These are phyloP conservation scores for Venustampulla echinocandica DNA, from an alignment of 495 filamentous ascomycete genomes.

Conservation along the genomic window DNA sequence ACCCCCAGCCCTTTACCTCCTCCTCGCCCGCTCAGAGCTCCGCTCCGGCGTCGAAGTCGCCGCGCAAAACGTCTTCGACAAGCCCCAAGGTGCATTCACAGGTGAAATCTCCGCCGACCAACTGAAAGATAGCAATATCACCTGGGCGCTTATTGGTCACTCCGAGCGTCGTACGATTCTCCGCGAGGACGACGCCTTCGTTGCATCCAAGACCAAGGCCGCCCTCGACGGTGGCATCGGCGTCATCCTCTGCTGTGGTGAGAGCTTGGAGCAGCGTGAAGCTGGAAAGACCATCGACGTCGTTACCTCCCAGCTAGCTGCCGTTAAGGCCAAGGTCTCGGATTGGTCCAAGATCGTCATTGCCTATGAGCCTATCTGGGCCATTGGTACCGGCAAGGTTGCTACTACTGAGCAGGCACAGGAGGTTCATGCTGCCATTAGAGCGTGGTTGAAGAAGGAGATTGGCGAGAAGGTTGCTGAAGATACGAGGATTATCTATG, in stretches of 20 bases:
- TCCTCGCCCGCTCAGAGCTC: constrained; percentile 68
- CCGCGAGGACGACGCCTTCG: constrained; percentile 74
- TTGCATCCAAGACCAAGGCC: constrained; percentile 87
- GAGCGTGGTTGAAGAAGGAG: constrained; percentile 71
- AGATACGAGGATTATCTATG: constrained; percentile 84
- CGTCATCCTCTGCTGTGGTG: constrained; percentile 94
- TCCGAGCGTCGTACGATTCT: constrained; percentile 84
- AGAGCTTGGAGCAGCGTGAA: constrained; percentile 89
- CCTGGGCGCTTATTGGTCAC: constrained; percentile 89
- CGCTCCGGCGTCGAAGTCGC: constrained; percentile 61
- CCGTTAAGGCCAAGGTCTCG: constrained; percentile 57
- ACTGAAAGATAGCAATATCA: constrained; percentile 73
- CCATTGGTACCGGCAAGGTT: constrained; percentile 96
- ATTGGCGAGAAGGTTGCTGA: constrained; percentile 65
- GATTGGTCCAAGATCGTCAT: constrained; percentile 94
- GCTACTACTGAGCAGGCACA: constrained; percentile 89
- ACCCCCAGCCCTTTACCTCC: constrained; percentile 83
- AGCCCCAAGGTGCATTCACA: constrained; percentile 93
- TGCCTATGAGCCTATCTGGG: constrained; percentile 99
- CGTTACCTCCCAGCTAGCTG: constrained; percentile 68
- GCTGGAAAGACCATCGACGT: constrained; percentile 80
- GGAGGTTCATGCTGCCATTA: constrained; percentile 89
- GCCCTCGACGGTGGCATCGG: constrained; percentile 78
- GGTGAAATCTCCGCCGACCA: constrained; percentile 91
- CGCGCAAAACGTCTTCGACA: constrained; percentile 93